Conservation (phyloP, 1,284 basidiomycete genomes). For the Jaminaea rosea region DNA sequence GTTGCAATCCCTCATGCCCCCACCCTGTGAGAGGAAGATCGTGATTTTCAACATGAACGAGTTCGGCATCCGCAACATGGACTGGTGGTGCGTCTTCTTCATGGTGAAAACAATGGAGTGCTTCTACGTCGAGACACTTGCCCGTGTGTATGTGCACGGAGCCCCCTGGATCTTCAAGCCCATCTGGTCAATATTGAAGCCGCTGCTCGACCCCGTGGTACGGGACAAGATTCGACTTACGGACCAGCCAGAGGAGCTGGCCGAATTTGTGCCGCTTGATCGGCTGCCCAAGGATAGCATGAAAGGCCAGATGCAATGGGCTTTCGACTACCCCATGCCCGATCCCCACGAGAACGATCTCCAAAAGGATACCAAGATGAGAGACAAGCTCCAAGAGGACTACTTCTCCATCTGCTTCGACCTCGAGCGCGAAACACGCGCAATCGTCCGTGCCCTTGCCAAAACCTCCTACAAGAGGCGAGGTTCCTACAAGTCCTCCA, state of each 20-base stretch:
- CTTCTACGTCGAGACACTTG: conserved; percentile 36
- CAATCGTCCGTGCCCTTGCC: conserved; percentile 11
- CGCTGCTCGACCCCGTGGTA: conserved; percentile 38
- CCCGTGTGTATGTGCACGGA: conserved; percentile 36
- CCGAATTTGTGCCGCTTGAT: conserved; percentile 23
- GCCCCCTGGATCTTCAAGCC: conserved; percentile 43
- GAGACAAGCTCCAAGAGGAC: conserved; percentile 11
- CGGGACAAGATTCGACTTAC: conserved; percentile 39
- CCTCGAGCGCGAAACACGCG: conserved; percentile 29
- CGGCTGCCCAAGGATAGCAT: conserved; percentile 27
- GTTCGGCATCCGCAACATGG: conserved; percentile 42
- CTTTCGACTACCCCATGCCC: conserved; percentile 15
- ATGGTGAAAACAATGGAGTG: conserved; percentile 42
- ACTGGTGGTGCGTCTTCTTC: conserved; percentile 38
- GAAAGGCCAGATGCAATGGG: conserved; percentile 29
- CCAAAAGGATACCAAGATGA: conserved; percentile 15
- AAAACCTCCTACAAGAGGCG: background rate
- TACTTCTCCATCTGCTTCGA: conserved; percentile 20
- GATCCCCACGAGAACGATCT: conserved; percentile 27
- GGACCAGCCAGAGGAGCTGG: conserved; percentile 27
- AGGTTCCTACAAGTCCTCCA: background rate
- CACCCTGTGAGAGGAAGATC: conserved; percentile 35
- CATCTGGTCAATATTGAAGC: conserved; percentile 38
- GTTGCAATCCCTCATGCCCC: conserved; percentile 31
- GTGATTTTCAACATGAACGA: conserved; percentile 43